A percentile compares a stretch with the other conserved stretches of the same genome.
These are phyloP conservation scores for Amaranthus hypochondriacus DNA, from an alignment of 148 eudicot genomes.

Conservation along the genomic window DNA sequence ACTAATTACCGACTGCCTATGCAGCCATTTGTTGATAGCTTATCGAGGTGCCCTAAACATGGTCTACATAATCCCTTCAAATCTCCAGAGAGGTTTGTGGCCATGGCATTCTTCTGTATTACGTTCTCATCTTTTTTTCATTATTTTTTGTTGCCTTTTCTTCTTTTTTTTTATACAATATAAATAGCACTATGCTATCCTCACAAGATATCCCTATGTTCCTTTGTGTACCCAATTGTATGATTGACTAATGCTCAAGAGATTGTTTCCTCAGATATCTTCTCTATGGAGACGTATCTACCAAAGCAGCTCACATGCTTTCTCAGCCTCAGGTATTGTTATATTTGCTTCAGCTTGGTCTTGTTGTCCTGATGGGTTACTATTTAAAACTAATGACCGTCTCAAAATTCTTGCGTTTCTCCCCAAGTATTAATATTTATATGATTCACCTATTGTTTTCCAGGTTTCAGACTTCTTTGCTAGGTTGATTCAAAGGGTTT, in stretches of 20 bases:
- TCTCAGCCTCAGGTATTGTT: conserved; percentile 67
- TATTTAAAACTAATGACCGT: background rate
- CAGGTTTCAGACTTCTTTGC: conserved; percentile 83
- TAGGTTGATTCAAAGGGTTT: conserved; percentile 85
- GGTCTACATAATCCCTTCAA: conserved; percentile 97
- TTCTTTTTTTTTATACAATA: background rate
- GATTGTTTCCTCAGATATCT: conserved; percentile 62
- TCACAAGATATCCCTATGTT: background rate
- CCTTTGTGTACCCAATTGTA: background rate
- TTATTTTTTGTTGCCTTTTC: background rate
- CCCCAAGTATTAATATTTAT: no score
- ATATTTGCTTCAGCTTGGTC: conserved; percentile 3
- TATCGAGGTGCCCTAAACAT: conserved; percentile 89
- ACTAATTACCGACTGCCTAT: conserved; percentile 19
- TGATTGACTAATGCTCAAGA: background rate
- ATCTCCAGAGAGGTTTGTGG: conserved; percentile 80
- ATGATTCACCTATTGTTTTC: background rate
- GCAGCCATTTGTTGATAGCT: conserved; percentile 98
- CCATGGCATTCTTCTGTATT: conserved; percentile 3
- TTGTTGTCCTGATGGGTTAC: background rate
- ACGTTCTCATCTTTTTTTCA: background rate
- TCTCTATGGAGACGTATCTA: conserved; percentile 75
- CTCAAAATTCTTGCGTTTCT: background rate
- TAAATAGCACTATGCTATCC: conserved; percentile 5
- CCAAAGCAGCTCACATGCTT: conserved; percentile 86